Evolutionary conservation across 495 filamentous ascomycete genomes (phyloP).

Genomic region (Monascus purpureus): DNA sequence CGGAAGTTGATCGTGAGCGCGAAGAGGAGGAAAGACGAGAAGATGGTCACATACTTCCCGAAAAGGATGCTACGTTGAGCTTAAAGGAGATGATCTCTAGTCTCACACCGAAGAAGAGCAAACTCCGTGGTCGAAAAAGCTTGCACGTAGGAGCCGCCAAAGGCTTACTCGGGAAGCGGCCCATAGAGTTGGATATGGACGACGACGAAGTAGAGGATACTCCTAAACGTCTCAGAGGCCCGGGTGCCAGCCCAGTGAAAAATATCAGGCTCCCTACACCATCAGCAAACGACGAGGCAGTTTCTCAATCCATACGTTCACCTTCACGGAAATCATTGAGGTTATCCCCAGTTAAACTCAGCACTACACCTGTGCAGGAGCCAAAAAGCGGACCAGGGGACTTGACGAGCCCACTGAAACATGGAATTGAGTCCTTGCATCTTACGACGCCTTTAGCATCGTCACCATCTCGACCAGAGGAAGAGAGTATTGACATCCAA

Average conservation of each 20-base stretch:
- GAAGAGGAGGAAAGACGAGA: conserved; percentile 49
- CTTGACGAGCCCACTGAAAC: conserved; percentile 12
- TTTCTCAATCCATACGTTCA: conserved; percentile 42
- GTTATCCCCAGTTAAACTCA: conserved; percentile 20
- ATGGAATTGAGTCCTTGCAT: conserved; percentile 11
- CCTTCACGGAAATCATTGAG: conserved; percentile 20
- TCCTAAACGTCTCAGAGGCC: conserved; percentile 56
- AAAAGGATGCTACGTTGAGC: conserved; percentile 46
- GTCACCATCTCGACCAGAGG: conserved; percentile 10
- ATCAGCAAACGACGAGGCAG: conserved; percentile 47
- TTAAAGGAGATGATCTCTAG: conserved; percentile 66
- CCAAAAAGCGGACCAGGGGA: conserved; percentile 5
- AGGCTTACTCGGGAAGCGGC: conserved; percentile 62
- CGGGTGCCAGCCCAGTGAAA: conserved; percentile 64
- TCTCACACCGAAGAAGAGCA: conserved; percentile 62
- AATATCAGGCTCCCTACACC: conserved; percentile 53
- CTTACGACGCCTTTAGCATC: conserved; percentile 11
- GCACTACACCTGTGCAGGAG: conserved; percentile 22
- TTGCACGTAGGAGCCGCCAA: conserved; percentile 61
- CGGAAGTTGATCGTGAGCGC: conserved; percentile 54
- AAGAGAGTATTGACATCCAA: conserved; percentile 7
- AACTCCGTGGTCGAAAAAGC: conserved; percentile 56
- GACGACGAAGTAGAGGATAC: conserved; percentile 51
- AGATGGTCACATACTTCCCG: conserved; percentile 38
- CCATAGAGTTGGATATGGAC: conserved; percentile 54